Evolutionary conservation across 1,139 yeast species (phyloP).

Genomic region (Saccharomyces hybrid): DNA sequence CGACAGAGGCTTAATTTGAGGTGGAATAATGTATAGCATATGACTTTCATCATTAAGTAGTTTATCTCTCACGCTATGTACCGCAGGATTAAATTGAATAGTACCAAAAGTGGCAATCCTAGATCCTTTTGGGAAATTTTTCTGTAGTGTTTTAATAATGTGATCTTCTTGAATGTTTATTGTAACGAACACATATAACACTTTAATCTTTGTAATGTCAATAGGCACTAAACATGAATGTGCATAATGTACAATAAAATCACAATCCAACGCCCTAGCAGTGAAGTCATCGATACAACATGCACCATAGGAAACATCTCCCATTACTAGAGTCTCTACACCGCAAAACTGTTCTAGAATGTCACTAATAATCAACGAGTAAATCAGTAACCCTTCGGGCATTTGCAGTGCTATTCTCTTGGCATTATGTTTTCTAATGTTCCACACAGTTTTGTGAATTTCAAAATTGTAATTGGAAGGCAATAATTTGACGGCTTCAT

Average conservation of each 20-base stretch:
- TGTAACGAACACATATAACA: constrained; percentile 86
- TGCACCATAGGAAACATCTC: constrained; percentile 97
- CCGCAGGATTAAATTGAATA: constrained; percentile 93
- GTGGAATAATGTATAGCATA: constrained; percentile 63
- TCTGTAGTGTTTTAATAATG: constrained; percentile 62
- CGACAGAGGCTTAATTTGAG: constrained; percentile 90
- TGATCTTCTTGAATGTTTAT: constrained; percentile 82
- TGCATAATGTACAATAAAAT: constrained; percentile 91
- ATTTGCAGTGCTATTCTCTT: constrained; percentile 84
- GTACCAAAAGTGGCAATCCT: constrained; percentile 84
- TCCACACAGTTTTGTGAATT: constrained; percentile 89
- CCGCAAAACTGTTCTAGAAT: constrained; percentile 84
- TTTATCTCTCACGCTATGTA: constrained; percentile 66
- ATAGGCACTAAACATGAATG: constrained; percentile 96
- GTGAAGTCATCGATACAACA: constrained; percentile 97
- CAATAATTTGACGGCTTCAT: constrained; percentile 67
- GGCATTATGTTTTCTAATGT: constrained; percentile 64
- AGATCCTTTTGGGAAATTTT: constrained; percentile 57
- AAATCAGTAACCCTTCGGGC: constrained; percentile 93
- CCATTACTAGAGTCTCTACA: constrained; percentile 91
- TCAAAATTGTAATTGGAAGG: constrained; percentile 94
- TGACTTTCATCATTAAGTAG: constrained; percentile 41
- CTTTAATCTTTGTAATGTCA: constrained; percentile 83
- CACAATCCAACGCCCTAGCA: constrained; percentile 88
- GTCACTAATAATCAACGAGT: constrained; percentile 80